Percentiles rank a stretch among this genome's conserved stretches.
Conservation (phyloP, 371 early-diverging fungal species). For the Zychaea mexicana region DNA sequence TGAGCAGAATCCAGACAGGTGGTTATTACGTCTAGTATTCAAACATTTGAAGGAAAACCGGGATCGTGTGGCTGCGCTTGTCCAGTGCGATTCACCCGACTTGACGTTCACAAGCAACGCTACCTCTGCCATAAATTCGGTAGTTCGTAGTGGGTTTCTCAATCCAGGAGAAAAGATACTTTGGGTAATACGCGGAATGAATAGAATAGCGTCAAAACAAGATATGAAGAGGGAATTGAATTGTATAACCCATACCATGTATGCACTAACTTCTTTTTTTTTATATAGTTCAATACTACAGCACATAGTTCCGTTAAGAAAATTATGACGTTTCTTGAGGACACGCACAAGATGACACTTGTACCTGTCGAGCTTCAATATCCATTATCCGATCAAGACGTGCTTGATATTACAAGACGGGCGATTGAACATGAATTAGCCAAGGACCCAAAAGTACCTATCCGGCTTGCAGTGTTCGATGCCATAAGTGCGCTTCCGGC, state of each 20-base stretch:
- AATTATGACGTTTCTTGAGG: conserved; percentile 36
- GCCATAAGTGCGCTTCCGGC: conserved; percentile 61
- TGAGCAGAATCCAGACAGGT: conserved; percentile 19
- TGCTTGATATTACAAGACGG: conserved; percentile 26
- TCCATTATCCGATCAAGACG: conserved; percentile 35
- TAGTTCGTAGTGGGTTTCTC: conserved; percentile 43
- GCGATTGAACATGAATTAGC: conserved; percentile 24
- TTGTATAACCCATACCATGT: no score
- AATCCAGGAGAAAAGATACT: conserved; percentile 40
- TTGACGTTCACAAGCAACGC: conserved; percentile 46
- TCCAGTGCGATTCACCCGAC: conserved; percentile 43
- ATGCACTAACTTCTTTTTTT: neutral
- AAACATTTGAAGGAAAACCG: conserved; percentile 9
- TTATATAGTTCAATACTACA: conserved; percentile 40
- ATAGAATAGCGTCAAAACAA: no score
- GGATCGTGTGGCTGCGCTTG: conserved; percentile 20
- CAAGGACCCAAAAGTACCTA: conserved; percentile 27
- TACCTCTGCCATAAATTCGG: conserved; percentile 40
- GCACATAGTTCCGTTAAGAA: conserved; percentile 48
- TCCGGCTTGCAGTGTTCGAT: conserved; percentile 58
- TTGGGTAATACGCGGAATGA: no score
- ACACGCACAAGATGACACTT: conserved; percentile 31
- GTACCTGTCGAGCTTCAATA: conserved; percentile 32
- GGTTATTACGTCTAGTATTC: conserved; percentile 15
- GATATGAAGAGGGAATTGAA: no score